A percentile compares a stretch with the other conserved stretches of the same genome.
These are phyloP conservation scores for Debaryomyces psychrophilus DNA, from an alignment of 1,139 yeast genomes.

Conservation along the genomic window DNA sequence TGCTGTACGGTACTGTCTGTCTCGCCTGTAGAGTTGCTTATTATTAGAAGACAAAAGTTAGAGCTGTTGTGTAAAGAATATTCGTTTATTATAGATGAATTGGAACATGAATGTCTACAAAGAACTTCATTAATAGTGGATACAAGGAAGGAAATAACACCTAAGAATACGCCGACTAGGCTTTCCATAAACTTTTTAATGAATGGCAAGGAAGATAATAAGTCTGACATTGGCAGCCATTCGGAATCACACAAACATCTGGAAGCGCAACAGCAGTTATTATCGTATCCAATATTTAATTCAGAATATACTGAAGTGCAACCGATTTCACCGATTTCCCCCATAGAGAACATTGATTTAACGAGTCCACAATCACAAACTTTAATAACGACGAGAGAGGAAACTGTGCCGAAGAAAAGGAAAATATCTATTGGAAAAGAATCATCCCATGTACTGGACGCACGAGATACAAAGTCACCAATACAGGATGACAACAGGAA, in stretches of 20 bases:
- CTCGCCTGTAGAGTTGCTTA: slow-evolving; percentile 60
- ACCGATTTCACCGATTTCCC: slow-evolving; percentile 26
- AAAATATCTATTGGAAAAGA: background rate
- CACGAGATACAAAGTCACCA: background rate
- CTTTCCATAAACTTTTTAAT: slow-evolving; percentile 26
- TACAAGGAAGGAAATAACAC: background rate
- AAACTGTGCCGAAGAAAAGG: background rate
- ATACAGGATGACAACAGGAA: background rate
- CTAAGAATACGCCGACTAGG: slow-evolving; percentile 5
- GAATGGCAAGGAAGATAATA: slow-evolving; percentile 15
- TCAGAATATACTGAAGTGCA: background rate
- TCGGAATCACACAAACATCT: background rate
- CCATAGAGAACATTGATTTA: slow-evolving; percentile 33
- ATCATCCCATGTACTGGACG: background rate
- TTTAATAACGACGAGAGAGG: background rate
- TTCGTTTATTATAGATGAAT: slow-evolving; percentile 61
- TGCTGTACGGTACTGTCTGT: slow-evolving; percentile 68
- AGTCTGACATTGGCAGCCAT: background rate
- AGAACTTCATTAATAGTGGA: slow-evolving; percentile 20
- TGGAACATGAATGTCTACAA: slow-evolving; percentile 20
- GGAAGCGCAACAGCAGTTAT: background rate
- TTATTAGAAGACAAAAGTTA: slow-evolving; percentile 56
- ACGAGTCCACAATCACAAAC: background rate
- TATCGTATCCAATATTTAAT: background rate
- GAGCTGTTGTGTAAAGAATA: slow-evolving; percentile 56